Conservation (phyloP, 495 filamentous ascomycete species). For the Jackrogersella minutella region DNA sequence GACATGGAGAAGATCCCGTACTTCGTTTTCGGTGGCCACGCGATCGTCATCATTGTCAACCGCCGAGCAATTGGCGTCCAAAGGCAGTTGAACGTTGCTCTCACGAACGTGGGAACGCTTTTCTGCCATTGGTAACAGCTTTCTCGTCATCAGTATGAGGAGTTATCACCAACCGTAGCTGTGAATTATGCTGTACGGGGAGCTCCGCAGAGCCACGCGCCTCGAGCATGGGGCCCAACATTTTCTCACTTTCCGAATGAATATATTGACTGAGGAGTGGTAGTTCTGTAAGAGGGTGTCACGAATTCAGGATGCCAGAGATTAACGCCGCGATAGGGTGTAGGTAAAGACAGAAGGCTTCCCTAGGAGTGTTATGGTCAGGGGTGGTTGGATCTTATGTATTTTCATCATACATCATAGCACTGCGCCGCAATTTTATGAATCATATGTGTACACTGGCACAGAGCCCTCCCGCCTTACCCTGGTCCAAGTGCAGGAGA, state of each 20-base stretch:
- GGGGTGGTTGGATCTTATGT: too few relatives aligned
- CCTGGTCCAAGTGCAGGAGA: too few relatives aligned
- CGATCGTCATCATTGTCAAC: conserved; percentile 1
- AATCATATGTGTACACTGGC: too few relatives aligned
- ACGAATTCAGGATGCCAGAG: too few relatives aligned
- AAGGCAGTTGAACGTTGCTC: conserved; percentile 3
- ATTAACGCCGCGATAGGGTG: too few relatives aligned
- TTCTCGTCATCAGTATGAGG: not conserved
- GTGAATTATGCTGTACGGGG: not conserved
- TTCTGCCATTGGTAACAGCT: conserved; percentile 12
- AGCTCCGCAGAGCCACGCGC: not conserved
- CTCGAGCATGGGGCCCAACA: conserved; percentile 6
- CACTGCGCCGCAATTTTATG: too few relatives aligned
- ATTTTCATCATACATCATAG: too few relatives aligned
- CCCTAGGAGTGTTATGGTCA: too few relatives aligned
- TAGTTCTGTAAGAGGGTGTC: not conserved
- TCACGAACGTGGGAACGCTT: conserved; percentile 6
- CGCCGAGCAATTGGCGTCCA: not conserved
- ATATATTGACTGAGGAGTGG: not conserved
- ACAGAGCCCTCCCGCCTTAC: too few relatives aligned
- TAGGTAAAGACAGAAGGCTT: too few relatives aligned
- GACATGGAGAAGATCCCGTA: conserved; percentile 21
- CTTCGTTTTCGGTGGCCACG: conserved; percentile 32
- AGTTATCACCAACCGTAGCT: conserved; percentile 22
- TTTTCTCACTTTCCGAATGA: not conserved